These are phyloP conservation scores for Trichophyton rubrum DNA, from an alignment of 2,329 filamentous ascomycete species.

Conservation along the genomic window DNA sequence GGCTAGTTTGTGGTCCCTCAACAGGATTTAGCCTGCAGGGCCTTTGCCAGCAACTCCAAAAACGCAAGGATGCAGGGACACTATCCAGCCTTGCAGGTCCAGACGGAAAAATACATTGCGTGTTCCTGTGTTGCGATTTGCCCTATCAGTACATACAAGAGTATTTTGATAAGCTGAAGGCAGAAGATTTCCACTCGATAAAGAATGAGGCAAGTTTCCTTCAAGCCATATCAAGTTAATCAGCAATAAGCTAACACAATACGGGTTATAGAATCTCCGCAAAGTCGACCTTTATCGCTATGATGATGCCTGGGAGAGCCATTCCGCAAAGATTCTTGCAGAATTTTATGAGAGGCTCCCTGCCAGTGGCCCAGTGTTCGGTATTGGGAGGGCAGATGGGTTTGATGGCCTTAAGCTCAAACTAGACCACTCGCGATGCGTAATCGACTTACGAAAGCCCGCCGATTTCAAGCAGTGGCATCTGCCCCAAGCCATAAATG, in stretches of 20 bases:
- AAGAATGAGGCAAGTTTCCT: constrained; percentile 30
- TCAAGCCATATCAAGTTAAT: neutral
- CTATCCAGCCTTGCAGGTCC: constrained; percentile 33
- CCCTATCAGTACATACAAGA: constrained; percentile 51
- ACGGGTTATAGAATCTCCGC: constrained; percentile 29
- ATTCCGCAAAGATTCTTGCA: constrained; percentile 23
- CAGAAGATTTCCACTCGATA: constrained; percentile 39
- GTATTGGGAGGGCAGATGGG: neutral
- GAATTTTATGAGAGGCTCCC: constrained; percentile 22
- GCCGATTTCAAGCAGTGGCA: constrained; percentile 33
- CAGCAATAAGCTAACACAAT: neutral
- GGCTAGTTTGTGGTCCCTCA: constrained; percentile 48
- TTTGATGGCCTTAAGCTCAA: neutral
- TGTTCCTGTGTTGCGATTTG: constrained; percentile 51
- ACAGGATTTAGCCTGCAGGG: constrained; percentile 48
- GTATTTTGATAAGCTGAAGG: constrained; percentile 46
- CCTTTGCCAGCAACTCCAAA: constrained; percentile 39
- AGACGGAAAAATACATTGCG: constrained; percentile 40
- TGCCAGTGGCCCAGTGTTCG: neutral
- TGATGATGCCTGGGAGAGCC: constrained; percentile 40
- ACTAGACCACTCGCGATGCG: constrained; percentile 16
- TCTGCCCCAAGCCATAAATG: constrained; percentile 35
- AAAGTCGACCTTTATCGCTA: constrained; percentile 44
- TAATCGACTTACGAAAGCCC: constrained; percentile 36
- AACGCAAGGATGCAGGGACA: constrained; percentile 35